These are phyloP conservation scores for Paraglomus brasilianum DNA, from an alignment of 192 early-diverging fungal genomes.

Conservation along the genomic window DNA sequence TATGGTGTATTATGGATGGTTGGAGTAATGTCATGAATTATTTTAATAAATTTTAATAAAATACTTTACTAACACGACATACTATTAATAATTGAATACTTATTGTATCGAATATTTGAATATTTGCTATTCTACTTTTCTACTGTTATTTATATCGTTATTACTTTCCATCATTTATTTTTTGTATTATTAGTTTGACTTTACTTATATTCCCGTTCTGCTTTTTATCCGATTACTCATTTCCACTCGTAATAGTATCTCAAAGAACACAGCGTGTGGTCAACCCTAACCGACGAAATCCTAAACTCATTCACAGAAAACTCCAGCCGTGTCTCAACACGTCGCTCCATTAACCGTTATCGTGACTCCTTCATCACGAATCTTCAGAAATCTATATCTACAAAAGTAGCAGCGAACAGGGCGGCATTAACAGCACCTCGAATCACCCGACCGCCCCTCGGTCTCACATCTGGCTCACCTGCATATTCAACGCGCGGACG, in stretches of 20 bases:
- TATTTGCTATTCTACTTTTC: not conserved
- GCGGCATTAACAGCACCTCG: conserved; percentile 20
- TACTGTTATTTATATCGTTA: no score
- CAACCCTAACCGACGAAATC: conserved; percentile 47
- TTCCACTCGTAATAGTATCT: no score
- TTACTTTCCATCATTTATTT: no score
- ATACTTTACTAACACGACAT: conserved; percentile 1
- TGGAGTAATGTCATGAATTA: not conserved
- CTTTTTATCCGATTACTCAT: no score
- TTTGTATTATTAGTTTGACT: no score
- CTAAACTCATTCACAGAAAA: conserved; percentile 38
- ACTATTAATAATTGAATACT: not conserved
- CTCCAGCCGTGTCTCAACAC: conserved; percentile 44
- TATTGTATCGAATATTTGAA: conserved; percentile 34
- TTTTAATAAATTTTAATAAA: conserved; percentile 6
- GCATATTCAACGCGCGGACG: conserved; percentile 30
- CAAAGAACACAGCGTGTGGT: conserved; percentile 48
- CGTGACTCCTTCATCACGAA: conserved; percentile 47
- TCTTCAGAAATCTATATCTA: conserved; percentile 43
- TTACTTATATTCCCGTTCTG: no score
- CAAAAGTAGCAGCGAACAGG: not conserved
- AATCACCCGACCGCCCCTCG: conserved; percentile 24
- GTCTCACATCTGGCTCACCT: not conserved
- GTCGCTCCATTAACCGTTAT: conserved; percentile 42
- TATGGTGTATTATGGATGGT: not conserved